Conservation (phyloP, 306 rosid species). For the Ammopiptanthus mongolicus region DNA sequence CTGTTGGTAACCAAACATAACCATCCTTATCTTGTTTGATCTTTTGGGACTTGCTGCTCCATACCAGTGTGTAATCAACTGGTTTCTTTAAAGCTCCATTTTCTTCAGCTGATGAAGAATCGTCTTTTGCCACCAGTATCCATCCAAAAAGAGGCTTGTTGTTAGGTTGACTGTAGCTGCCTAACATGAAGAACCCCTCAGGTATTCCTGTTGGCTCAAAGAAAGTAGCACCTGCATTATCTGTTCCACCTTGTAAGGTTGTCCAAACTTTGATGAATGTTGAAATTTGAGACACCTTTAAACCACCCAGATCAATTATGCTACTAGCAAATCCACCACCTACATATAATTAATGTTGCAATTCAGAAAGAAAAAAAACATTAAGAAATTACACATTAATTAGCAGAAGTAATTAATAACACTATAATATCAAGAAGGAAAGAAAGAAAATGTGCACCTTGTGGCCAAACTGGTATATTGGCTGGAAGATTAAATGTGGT, state of each 20-base stretch:
- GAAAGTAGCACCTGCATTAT: constrained; percentile 25
- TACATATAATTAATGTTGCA: not conserved
- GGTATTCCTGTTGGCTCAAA: constrained; percentile 30
- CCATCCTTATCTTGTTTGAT: constrained; percentile 27
- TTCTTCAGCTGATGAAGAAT: not conserved
- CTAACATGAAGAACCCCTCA: constrained; percentile 32
- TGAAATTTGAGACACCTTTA: constrained; percentile 26
- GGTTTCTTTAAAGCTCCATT: constrained; percentile 23
- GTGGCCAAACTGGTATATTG: constrained; percentile 29
- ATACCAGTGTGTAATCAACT: constrained; percentile 26
- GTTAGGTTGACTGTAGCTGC: constrained; percentile 28
- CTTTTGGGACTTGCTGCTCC: constrained; percentile 23
- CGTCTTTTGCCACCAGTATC: constrained; percentile 31
- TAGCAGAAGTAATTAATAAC: not conserved
- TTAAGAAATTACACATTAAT: not conserved
- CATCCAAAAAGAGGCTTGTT: constrained; percentile 23
- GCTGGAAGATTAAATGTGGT: constrained; percentile 26
- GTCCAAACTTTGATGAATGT: constrained; percentile 34
- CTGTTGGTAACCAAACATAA: constrained; percentile 29
- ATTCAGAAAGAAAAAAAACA: not conserved
- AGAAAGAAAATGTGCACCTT: constrained; percentile 14
- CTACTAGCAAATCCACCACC: constrained; percentile 37
- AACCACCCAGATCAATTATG: constrained; percentile 14
- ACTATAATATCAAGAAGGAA: not conserved
- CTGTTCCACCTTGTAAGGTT: constrained; percentile 34